phyloP scores from a whole-genome alignment of 495 filamentous ascomycete species.

The Aspergillus sparsus region DNA sequence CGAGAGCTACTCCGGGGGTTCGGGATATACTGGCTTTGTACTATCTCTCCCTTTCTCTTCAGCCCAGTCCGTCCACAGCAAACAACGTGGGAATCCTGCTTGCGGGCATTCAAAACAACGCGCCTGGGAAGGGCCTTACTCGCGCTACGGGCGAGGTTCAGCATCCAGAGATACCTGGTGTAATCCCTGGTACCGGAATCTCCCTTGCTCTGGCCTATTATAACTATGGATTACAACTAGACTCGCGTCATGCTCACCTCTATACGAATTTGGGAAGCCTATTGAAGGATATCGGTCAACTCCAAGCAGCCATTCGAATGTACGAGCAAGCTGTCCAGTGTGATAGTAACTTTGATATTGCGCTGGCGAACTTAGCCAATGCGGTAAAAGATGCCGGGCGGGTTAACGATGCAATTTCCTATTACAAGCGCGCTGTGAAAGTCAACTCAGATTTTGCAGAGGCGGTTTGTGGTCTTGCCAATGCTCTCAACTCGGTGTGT shows the following conservation, averaged over 20 bases:
- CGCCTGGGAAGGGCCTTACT: slow-evolving; percentile 42
- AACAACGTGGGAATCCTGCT: slow-evolving; percentile 98
- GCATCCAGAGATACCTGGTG: slow-evolving; percentile 67
- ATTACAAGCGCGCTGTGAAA: slow-evolving; percentile 86
- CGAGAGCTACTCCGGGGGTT: slow-evolving; percentile 69
- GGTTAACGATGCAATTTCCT: slow-evolving; percentile 86
- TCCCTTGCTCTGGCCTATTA: slow-evolving; percentile 91
- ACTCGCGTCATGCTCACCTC: slow-evolving; percentile 91
- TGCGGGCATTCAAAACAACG: slow-evolving; percentile 84
- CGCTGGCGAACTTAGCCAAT: slow-evolving; percentile 94
- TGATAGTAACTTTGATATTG: slow-evolving; percentile 93
- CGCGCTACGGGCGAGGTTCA: slow-evolving; percentile 40
- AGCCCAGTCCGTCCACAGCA: slow-evolving; percentile 94
- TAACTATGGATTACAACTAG: slow-evolving; percentile 83
- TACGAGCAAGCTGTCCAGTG: slow-evolving; percentile 93
- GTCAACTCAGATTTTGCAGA: slow-evolving; percentile 96
- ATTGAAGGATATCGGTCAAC: slow-evolving; percentile 94
- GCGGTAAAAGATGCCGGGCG: slow-evolving; percentile 96
- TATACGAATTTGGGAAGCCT: slow-evolving; percentile 96
- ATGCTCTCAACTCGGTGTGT: slow-evolving; percentile 95
- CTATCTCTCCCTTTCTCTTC: slow-evolving; percentile 91
- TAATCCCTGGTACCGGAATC: slow-evolving; percentile 82
- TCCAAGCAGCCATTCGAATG: slow-evolving; percentile 91
- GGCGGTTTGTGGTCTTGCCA: slow-evolving; percentile 93
- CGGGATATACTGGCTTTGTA: slow-evolving; percentile 95